Conservation (phyloP, 208 protist species). For the Strigomonas culicis region DNA sequence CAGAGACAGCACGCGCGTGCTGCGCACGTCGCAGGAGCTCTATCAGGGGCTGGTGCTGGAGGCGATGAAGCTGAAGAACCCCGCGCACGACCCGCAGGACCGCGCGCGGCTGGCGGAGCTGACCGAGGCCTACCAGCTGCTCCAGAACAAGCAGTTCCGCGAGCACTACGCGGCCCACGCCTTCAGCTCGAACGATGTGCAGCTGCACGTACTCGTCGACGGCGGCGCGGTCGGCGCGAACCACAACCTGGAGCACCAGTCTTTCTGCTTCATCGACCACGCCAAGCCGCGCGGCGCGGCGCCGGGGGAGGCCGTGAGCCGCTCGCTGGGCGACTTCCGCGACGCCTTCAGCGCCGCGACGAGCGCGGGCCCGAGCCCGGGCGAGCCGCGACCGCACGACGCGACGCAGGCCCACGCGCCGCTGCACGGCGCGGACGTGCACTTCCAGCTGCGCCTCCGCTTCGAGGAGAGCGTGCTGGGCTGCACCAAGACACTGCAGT, state of each 20-base stretch:
- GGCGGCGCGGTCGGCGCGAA: slow-evolving; percentile 70
- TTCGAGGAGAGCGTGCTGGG: slow-evolving; percentile 76
- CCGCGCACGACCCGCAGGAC: slow-evolving; percentile 39
- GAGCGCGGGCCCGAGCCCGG: slow-evolving; percentile 15
- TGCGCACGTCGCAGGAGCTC: slow-evolving; percentile 60
- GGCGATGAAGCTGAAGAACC: slow-evolving; percentile 61
- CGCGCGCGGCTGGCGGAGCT: slow-evolving; percentile 38
- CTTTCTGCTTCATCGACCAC: slow-evolving; percentile 69
- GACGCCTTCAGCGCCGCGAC: slow-evolving; percentile 43
- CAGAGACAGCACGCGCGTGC: slow-evolving; percentile 42
- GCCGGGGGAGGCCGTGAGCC: slow-evolving; percentile 5
- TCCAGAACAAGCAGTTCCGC: slow-evolving; percentile 52
- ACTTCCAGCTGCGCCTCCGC: slow-evolving; percentile 55
- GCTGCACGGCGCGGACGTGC: slow-evolving; percentile 45
- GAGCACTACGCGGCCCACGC: slow-evolving; percentile 56
- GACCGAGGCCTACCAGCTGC: slow-evolving; percentile 50
- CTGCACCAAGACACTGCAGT: slow-evolving; percentile 36
- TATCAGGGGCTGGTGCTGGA: slow-evolving; percentile 54
- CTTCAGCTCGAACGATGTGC: slow-evolving; percentile 74
- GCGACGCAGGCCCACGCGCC: slow-evolving; percentile 35
- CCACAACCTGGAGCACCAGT: slow-evolving; percentile 78
- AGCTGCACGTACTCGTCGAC: slow-evolving; percentile 68
- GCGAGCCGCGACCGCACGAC: slow-evolving; percentile 28
- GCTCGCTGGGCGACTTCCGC: slow-evolving; percentile 40
- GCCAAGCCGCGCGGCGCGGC: slow-evolving; percentile 21